Conservation (phyloP, 2,329 filamentous ascomycete species). For the Stemphylium lycopersici region DNA sequence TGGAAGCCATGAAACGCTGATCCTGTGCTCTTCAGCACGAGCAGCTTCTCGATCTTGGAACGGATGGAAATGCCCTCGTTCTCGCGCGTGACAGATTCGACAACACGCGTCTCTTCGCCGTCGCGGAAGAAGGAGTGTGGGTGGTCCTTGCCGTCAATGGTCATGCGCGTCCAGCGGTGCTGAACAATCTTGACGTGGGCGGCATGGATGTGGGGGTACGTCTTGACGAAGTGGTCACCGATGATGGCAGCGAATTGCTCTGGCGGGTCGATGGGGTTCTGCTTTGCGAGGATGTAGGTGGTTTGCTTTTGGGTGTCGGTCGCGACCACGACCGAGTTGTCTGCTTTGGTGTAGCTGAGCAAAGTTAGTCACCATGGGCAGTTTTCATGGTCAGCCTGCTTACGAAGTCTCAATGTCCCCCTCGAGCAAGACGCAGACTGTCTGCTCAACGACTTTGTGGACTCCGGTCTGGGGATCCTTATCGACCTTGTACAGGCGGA, state of each 20-base stretch:
- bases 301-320: conserved; percentile 99
- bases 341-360: conserved; percentile 82
- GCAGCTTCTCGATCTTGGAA: conserved; percentile 79
- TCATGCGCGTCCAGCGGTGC: conserved; percentile 91
- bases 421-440: conserved; percentile 88
- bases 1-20: conserved; percentile 96
- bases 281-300: conserved; percentile 87
- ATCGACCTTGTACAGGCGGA: conserved; percentile 95
- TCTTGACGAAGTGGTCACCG: conserved; percentile 85
- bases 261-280: conserved; percentile 88
- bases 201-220: conserved; percentile 84
- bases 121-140: conserved; percentile 95
- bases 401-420: conserved; percentile 87
- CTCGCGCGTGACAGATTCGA: conserved; percentile 72
- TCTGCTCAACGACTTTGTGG: conserved; percentile 93
- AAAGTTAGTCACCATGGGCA: conserved; percentile 16
- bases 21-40: conserved; percentile 94
- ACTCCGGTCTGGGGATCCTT: conserved; percentile 75
- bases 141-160: conserved; percentile 84
- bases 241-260: conserved; percentile 89
- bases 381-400: conserved; percentile 36
- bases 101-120: conserved; percentile 83
- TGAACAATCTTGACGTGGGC: conserved; percentile 82
- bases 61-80: conserved; percentile 74
- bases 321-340: conserved; percentile 94